Base-by-base conservation (phyloP, 768 basidiomycete species). In the Boletus fagicola region DNA sequence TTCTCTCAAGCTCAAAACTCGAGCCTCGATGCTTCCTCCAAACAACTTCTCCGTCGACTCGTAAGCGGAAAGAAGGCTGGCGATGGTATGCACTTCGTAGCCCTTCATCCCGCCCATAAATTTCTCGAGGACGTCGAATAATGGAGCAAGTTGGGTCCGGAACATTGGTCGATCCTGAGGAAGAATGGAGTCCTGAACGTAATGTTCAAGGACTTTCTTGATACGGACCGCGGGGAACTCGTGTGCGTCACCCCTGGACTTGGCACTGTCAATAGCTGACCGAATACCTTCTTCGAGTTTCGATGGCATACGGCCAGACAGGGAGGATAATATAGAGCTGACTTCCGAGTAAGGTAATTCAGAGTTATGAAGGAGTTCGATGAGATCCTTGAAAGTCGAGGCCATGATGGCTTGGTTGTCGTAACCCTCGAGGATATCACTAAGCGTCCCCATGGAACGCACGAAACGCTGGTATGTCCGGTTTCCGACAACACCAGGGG, bases 351-450 rank as follows among this genome's bases (percentile, higher is more conserved):
- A 98, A 0, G 97, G 94, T 28, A 98, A 85, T 60, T 92, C 90
- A 7, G 88, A 83, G 65, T 94, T 82, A 58, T 88, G 86, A 35
- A 99, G 81, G 40, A 92, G 85, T 38, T 84, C 77, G 64, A 92
- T 78, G 56, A 99, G 86, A 45, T 94, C 89, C 72, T 93, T 95
- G 68, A 98, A 78, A 12, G 92, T 92, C 5, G 86, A 75, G 20
- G 81, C 80, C 90, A 98, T 94, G 62, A 91, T 80, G 6, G 93
- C 88, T 68, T 94, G 92, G 76, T 98, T 98, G 75, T 99, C 97
- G 74, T 89, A 99, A 38, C 97, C 97, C 56, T 94, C 91, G 58
- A 99, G 81, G 64, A 97, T 95, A 75, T 98, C 94, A 71, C 87
- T 84, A 51, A 99, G 80, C 54, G 88, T 81, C 61, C 83, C 81